phyloP scores from a whole-genome alignment of 352 stramenopile species.

The Globisporangium nagaii region DNA sequence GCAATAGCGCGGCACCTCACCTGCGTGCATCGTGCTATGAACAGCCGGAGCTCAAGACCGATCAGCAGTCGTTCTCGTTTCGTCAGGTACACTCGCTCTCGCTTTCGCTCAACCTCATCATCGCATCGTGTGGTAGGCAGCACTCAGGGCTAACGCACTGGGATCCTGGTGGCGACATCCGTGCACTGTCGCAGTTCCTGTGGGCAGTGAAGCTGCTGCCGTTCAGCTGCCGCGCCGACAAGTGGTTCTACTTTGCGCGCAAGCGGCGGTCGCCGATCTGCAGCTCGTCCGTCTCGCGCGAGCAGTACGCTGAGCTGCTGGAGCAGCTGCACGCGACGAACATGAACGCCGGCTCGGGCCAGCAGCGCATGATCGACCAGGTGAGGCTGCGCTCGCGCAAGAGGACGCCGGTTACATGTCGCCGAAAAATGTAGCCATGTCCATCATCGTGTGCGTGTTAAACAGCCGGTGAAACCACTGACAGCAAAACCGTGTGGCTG shows the following conservation, averaged over 20 bases:
- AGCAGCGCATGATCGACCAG: conserved; percentile 35
- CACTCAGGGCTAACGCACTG: too few species aligned
- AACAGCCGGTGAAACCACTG: too few species aligned
- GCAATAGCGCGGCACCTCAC: neutral
- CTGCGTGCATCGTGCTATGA: neutral
- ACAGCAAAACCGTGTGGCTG: neutral
- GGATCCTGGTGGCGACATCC: too few species aligned
- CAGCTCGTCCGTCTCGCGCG: conserved; percentile 20
- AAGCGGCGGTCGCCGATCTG: conserved; percentile 26
- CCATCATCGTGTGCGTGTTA: neutral
- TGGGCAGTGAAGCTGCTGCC: conserved; percentile 48
- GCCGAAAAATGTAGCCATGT: conserved; percentile 1
- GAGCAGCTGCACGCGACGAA: conserved; percentile 12
- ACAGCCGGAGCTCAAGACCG: conserved; percentile 28
- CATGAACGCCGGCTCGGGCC: conserved; percentile 14
- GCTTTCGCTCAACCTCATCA: too few species aligned
- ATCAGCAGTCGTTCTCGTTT: conserved; percentile 34
- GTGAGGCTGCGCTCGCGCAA: conserved; percentile 8
- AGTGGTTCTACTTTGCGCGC: conserved; percentile 40
- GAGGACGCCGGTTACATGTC: neutral
- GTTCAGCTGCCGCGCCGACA: conserved; percentile 36
- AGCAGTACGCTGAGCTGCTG: conserved; percentile 33
- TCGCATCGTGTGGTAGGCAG: too few species aligned
- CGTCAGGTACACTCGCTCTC: conserved; percentile 18
- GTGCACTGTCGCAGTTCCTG: conserved; percentile 20